Conservation (phyloP, 2,329 filamentous ascomycete genomes). For the Calonectria pseudoreteaudii region DNA sequence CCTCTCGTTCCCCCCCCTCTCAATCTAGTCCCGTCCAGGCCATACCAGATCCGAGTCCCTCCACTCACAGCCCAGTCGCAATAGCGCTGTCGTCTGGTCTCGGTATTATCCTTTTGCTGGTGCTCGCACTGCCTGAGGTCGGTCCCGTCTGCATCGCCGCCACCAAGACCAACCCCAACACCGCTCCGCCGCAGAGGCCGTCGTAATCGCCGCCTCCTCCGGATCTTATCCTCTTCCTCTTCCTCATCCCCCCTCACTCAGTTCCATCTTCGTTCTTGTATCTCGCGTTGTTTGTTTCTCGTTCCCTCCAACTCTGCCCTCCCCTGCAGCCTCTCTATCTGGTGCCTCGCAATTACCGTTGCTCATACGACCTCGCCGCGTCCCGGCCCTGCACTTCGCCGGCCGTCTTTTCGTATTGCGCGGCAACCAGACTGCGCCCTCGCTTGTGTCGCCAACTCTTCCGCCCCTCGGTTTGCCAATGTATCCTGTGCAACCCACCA, state of each 20-base stretch:
- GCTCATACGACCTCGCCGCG: background rate
- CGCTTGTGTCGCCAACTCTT: constrained; percentile 16
- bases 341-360: constrained; percentile 6
- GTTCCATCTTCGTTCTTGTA: background rate
- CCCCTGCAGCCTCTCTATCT: background rate
- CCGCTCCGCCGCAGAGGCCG: constrained; percentile 44
- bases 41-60: constrained; percentile 9
- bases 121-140: constrained; percentile 9
- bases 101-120: constrained; percentile 13
- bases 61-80: constrained; percentile 15
- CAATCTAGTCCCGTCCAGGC: constrained; percentile 13
- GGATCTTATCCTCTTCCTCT: constrained; percentile 27
- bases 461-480: constrained; percentile 24
- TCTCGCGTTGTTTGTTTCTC: background rate
- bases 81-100: background rate
- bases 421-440: constrained; percentile 19
- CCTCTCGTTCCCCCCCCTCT: background rate
- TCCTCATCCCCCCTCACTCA: constrained; percentile 5
- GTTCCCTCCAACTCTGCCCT: background rate
- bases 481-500: constrained; percentile 37
- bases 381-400: constrained; percentile 10
- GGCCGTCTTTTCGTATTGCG: constrained; percentile 17
- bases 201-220: constrained; percentile 45
- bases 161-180: constrained; percentile 38
- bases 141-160: constrained; percentile 31